Evolutionary conservation across 2,329 filamentous ascomycete species (phyloP), one percentile per base, ranked within the genome.

Genomic region (Monilinia laxa): DNA sequence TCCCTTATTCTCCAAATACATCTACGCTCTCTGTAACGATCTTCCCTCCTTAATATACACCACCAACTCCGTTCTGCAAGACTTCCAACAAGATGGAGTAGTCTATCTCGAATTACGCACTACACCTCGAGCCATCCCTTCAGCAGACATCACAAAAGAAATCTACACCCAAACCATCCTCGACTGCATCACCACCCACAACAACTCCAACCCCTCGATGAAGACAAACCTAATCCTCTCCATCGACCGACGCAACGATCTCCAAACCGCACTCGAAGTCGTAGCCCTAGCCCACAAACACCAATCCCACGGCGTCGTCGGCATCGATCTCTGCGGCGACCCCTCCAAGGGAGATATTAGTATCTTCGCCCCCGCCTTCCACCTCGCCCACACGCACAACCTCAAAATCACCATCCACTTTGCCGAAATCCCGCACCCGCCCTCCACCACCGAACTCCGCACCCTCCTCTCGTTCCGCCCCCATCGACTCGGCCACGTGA

Each of bases 101-200:
- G 82, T 85, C 66, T 94, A 95, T 75, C 82, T 93, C 16, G 92
- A 96, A 76, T 84, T 95, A 31, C 87, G 92, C 54, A 94, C 91
- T 0, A 95, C 91, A 1, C 92, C 92, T 0, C 85, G 92, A 64
- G 82, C 83, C 2, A 85, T 89, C 45, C 80, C 83, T 3, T 75
- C 77, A 0, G 79, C 80, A 7, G 78, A 78, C 18, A 84, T 86
- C 31, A 86, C 87, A 69, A 73, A 70, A 60, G 82, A 83, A 4
- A 80, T 81, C 64, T 94, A 95, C 76, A 81, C 94, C 42, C 72
- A 80, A 45, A 84, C 84, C 7, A 82, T 95, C n/a, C 81, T 93
- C 11, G 76, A 80, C n/a, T 81, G 85, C n/a, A 87, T 94, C 40
- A 75, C 79, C 2, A 73, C 76, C 3, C 88, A 85, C 72, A 71